These are phyloP conservation scores for Plasmopara muralis DNA, from an alignment of 352 stramenopile genomes.

Conservation along the genomic window DNA sequence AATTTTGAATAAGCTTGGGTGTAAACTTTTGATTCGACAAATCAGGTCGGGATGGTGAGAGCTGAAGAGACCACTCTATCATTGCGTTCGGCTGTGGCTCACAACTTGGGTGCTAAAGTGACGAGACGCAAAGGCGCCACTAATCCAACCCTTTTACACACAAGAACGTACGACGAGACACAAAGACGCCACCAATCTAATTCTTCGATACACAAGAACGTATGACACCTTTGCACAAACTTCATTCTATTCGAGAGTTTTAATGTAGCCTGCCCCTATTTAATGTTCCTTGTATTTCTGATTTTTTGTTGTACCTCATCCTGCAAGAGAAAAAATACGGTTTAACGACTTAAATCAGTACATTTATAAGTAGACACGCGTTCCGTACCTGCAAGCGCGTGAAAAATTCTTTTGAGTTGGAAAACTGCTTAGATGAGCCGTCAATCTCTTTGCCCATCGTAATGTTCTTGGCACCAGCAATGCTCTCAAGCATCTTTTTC, in stretches of 20 bases:
- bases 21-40: slow-evolving; percentile 7
- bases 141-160: too few species aligned
- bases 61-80: too few species aligned
- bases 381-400: slow-evolving; percentile 50
- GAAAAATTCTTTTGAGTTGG: slow-evolving; percentile 87
- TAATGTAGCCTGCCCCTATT: neutral
- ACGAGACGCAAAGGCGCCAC: too few species aligned
- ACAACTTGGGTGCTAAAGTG: too few species aligned
- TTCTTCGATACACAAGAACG: neutral
- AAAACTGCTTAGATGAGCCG: slow-evolving; percentile 76
- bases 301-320: slow-evolving; percentile 29
- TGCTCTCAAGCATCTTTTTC: slow-evolving; percentile 84
- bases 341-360: slow-evolving; percentile 8
- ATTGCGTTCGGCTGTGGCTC: too few species aligned
- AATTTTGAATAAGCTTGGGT: slow-evolving; percentile 1
- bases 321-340: slow-evolving; percentile 27
- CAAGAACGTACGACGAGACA: too few species aligned
- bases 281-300: neutral
- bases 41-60: slow-evolving; percentile 1
- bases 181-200: too few species aligned
- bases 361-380: slow-evolving; percentile 1
- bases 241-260: neutral
- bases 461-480: slow-evolving; percentile 75
- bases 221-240: neutral
- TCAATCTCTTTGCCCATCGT: slow-evolving; percentile 80